These are phyloP conservation scores for Cephaloascus fragrans DNA, from an alignment of 805 yeast species.

Conservation along the genomic window DNA sequence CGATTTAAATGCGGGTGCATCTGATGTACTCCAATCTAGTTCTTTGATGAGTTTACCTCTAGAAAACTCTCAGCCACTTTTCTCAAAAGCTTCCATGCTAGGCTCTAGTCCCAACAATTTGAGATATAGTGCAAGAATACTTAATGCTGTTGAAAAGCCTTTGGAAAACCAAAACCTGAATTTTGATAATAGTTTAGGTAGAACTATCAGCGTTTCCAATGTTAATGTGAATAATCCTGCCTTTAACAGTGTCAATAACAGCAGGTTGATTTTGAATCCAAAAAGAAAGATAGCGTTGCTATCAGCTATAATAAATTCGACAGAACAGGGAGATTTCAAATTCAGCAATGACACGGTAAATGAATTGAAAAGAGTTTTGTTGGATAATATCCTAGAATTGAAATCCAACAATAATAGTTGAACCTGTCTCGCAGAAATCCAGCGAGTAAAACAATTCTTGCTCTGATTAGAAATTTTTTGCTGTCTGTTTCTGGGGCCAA, in stretches of 20 bases:
- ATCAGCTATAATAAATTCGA: slow-evolving; percentile 4
- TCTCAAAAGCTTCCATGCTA: too few species aligned
- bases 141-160: too few species aligned
- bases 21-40: too few species aligned
- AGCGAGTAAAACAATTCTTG: too few species aligned
- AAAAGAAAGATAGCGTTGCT: slow-evolving; percentile 3
- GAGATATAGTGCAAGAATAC: too few species aligned
- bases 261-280: neutral
- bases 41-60: too few species aligned
- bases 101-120: too few species aligned
- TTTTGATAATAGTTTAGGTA: neutral
- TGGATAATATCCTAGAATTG: slow-evolving; percentile 1
- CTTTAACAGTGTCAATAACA: neutral
- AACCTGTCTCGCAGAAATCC: slow-evolving; percentile 5
- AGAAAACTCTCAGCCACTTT: too few species aligned
- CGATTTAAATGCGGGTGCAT: too few species aligned
- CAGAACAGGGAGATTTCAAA: slow-evolving; percentile 10
- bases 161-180: too few species aligned
- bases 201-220: neutral
- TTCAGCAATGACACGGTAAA: slow-evolving; percentile 11
- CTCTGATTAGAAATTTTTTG: too few species aligned
- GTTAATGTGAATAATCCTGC: neutral
- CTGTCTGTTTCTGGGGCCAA: too few species aligned
- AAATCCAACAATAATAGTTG: slow-evolving; percentile 1
- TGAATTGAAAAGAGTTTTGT: slow-evolving; percentile 17